Conservation (phyloP, 2,329 filamentous ascomycete genomes). For the Gremmenia infestans region DNA sequence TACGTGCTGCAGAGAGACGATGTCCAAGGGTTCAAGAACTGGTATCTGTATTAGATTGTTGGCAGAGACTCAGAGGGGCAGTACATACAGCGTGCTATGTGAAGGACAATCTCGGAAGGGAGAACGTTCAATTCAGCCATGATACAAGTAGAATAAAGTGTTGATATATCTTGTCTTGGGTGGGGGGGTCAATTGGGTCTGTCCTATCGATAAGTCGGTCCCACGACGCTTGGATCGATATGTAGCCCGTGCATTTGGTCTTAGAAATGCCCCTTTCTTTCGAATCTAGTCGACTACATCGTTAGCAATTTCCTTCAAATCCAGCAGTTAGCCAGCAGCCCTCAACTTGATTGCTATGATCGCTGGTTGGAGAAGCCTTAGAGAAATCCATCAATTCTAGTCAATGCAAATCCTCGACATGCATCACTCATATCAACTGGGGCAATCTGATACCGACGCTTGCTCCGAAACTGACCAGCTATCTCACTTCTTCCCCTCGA, state of each 20-base stretch:
- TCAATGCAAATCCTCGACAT: too few relatives aligned
- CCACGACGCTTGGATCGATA: neutral
- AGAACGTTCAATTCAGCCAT: slow-evolving; percentile 23
- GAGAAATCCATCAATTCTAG: too few relatives aligned
- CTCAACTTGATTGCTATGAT: neutral
- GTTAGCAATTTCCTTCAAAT: neutral
- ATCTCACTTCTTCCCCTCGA: too few relatives aligned
- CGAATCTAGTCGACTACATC: neutral
- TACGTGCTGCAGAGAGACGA: slow-evolving; percentile 64
- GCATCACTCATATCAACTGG: too few relatives aligned
- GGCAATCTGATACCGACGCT: too few relatives aligned
- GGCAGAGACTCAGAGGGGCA: neutral
- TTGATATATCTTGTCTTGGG: neutral
- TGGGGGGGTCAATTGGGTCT: neutral
- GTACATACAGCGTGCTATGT: slow-evolving; percentile 25
- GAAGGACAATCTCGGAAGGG: slow-evolving; percentile 29
- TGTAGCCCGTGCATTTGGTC: neutral
- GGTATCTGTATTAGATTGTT: slow-evolving; percentile 10
- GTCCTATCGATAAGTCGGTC: slow-evolving; percentile 3
- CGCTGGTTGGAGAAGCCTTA: too few relatives aligned
- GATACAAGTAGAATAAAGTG: too few relatives aligned
- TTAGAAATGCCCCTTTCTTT: neutral
- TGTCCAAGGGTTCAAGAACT: slow-evolving; percentile 61
- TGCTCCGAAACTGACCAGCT: too few relatives aligned
- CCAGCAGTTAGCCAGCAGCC: neutral